A percentile compares a stretch with the other conserved stretches of the same genome.
These are phyloP conservation scores for Boletus tomentosulus DNA, from an alignment of 768 basidiomycete genomes.

Conservation along the genomic window DNA sequence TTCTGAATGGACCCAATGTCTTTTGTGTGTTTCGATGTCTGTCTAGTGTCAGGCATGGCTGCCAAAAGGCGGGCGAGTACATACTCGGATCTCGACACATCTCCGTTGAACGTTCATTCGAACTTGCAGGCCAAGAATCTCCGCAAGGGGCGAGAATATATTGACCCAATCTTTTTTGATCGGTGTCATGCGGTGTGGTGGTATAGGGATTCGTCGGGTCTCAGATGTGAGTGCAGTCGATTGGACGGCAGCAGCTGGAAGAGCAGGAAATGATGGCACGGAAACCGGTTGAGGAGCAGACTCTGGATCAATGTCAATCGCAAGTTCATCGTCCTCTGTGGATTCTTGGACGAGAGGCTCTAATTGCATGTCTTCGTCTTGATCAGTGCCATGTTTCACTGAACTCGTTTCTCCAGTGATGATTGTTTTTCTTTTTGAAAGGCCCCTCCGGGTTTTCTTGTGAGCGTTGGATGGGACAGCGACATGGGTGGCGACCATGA, in stretches of 20 bases:
- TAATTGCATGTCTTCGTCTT: slow-evolving; percentile 32
- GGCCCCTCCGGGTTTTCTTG: slow-evolving; percentile 44
- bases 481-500: slow-evolving; percentile 42
- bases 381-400: slow-evolving; percentile 10
- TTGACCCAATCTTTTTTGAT: slow-evolving; percentile 95
- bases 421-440: slow-evolving; percentile 36
- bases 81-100: slow-evolving; percentile 89
- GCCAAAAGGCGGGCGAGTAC: slow-evolving; percentile 25
- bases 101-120: slow-evolving; percentile 92
- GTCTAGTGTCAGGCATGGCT: slow-evolving; percentile 2
- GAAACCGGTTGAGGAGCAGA: slow-evolving; percentile 42
- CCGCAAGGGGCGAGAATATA: slow-evolving; percentile 92
- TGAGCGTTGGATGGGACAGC: slow-evolving; percentile 27
- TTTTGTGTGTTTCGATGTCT: slow-evolving; percentile 95
- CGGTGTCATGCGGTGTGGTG: slow-evolving; percentile 96
- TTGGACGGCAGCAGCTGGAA: slow-evolving; percentile 54
- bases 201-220: slow-evolving; percentile 84
- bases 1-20: slow-evolving; percentile 93
- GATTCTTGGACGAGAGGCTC: slow-evolving; percentile 11
- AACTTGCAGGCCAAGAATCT: slow-evolving; percentile 91
- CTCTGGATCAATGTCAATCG: slow-evolving; percentile 53
- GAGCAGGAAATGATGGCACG: slow-evolving; percentile 66
- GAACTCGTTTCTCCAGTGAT: slow-evolving; percentile 10
- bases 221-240: slow-evolving; percentile 66
- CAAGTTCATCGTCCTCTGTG: slow-evolving; percentile 53